Evolutionary conservation across 768 basidiomycete genomes (phyloP), one percentile per base, ranked within the genome.

Genomic region (Mycena leptocephala): DNA sequence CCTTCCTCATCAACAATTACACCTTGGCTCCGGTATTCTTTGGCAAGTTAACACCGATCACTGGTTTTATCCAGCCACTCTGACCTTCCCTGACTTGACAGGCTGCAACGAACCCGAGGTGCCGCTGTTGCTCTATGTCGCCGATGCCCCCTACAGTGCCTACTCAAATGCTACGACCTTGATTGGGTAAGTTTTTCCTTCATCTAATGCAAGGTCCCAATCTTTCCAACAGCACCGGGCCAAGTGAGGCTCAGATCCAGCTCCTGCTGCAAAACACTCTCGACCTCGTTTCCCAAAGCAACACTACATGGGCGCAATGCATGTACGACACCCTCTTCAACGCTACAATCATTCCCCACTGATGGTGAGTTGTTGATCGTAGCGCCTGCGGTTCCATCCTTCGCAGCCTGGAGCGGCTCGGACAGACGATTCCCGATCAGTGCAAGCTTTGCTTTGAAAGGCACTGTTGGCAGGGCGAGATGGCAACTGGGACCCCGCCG

Each of bases 381-480:
- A 69, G 68, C 39, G 68, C 68, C 56, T 69, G 68, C 68, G 68
- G 68, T 46, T 69, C 68, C 68, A 69, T 69, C 56, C 56, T 69
- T 32, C 68, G 68, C 41, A 69, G 68, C 68, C 55, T 69, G 2
- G 68, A 69, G 68, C 68, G 68, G 22, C 68, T 69, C 46, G 68
- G 68, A 22, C 56, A 69, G 37, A 20, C 68, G 41, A 69, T 69
- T 69, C 68, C 68, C 30, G 68, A 69, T 24, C 68, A 69, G 28
- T 69, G 68, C 68, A 58, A 22, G 26, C 68, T 56, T 22, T 69
- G 68, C 55, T 69, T 69, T 59, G 68, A 41, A 41, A 8, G n/a
- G 13, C 68, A 69, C 56, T 69, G 68, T 46, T 69, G 68, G 68
- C 68, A 69, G 56, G 68, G 68, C 28, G 28, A 69, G 68, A 69